Conservation (phyloP, 176 grass and related monocot genomes). For the Eragrostis curvula region DNA sequence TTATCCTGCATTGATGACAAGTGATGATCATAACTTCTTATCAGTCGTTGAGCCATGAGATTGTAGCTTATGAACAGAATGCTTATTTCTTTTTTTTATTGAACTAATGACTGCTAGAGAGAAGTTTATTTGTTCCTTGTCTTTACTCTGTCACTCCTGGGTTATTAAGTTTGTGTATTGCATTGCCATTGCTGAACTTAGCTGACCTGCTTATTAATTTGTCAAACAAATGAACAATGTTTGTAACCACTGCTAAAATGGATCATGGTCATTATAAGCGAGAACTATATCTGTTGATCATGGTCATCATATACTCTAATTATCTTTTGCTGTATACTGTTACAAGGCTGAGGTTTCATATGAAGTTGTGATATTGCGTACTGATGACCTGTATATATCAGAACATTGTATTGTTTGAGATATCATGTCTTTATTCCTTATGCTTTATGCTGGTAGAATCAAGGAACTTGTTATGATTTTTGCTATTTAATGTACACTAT, state of each 20-base stretch:
- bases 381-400: background rate
- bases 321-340: background rate
- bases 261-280: background rate
- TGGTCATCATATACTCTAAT: background rate
- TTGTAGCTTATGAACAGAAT: background rate
- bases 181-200: background rate
- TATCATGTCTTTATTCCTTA: background rate
- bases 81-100: background rate
- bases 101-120: background rate
- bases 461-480: background rate
- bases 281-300: background rate
- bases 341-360: background rate
- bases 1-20: too few relatives aligned
- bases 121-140: background rate
- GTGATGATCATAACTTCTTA: background rate
- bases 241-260: background rate
- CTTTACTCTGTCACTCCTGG: constrained; percentile 2
- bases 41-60: background rate
- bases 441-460: background rate
- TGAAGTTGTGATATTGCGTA: background rate
- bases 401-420: background rate
- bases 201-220: background rate
- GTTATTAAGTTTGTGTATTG: background rate
- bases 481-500: background rate
- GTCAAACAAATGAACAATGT: background rate